Base-by-base conservation (phyloP, 495 filamentous ascomycete genomes). In the Schizothecium vesticola region DNA sequence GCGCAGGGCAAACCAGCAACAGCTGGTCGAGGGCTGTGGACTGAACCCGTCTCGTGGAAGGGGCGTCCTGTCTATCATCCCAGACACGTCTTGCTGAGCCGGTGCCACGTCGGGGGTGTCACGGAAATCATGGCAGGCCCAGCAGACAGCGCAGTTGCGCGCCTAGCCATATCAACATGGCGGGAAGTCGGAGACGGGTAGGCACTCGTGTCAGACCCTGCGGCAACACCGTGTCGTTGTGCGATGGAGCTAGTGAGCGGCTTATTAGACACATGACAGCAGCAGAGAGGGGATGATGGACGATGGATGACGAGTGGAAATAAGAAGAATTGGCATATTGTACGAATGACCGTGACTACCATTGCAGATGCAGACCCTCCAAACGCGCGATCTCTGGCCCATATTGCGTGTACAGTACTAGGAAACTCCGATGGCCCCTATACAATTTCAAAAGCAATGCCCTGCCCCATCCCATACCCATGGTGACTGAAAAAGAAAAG, bases 331-430 rank as follows among this genome's bases (percentile, higher is more conserved):
- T 22, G 51, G 61, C 61, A 25, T 72, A 51, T 71, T 56, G 67
- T 72, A 29, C 24, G 64, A 70, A 55, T 63, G 61, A 61, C 65
- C 56, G 65, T 43, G 65, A 66, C 64, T 72, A 70, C 64, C 57
- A 43, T 31, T 63, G 51, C 31, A 74, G 71, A 73, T 76, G 72
- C 73, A 65, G 56, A 66, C 28, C 70, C 72, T 66, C 62, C 64
- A 65, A 67, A 67, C 64, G 59, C 61, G 26, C 57, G 16, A 67
- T 67, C 65, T 68, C 64, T 69, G 61, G 24, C 73, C 72, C 70
- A 72, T 65, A 67, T 74, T 68, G 69, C 70, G 71, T 75, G 73
- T 81, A 81, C 74, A 82, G 70, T 80, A 81, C 79, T 81, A 71
- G 75, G 69, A 76, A 75, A 75, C 71, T 71, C 70, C 62, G 61